phyloP scores from a whole-genome alignment of 2,329 filamentous ascomycete genomes.

The Penicillium sp. region DNA sequence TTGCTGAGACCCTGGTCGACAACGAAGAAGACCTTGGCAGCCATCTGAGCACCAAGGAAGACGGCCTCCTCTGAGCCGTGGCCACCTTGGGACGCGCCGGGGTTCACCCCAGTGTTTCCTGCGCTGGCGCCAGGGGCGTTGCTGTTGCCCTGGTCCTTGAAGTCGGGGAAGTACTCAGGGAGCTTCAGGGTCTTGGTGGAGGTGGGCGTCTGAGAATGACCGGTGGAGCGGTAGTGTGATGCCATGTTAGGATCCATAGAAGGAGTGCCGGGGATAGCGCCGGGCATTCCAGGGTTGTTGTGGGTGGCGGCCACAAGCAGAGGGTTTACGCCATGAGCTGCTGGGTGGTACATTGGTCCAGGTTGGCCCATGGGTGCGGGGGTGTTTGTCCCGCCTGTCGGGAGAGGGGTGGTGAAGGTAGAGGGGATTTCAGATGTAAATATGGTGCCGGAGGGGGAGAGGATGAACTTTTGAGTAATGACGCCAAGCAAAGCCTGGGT shows the following conservation, averaged over 20 bases:
- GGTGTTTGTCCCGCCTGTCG: constrained; percentile 89
- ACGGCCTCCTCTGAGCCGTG: constrained; percentile 73
- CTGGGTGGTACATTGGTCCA: constrained; percentile 58
- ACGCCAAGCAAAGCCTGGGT: constrained; percentile 83
- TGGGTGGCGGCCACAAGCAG: constrained; percentile 84
- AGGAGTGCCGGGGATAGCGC: constrained; percentile 35
- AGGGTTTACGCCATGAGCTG: constrained; percentile 72
- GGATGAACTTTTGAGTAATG: constrained; percentile 77
- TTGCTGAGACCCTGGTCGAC: constrained; percentile 67
- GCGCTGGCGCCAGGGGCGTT: constrained; percentile 35
- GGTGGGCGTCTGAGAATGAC: constrained; percentile 75
- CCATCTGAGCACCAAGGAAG: constrained; percentile 86
- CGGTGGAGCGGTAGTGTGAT: constrained; percentile 57
- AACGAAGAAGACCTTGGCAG: constrained; percentile 73
- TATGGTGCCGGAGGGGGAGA: constrained; percentile 92
- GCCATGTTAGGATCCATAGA: constrained; percentile 36
- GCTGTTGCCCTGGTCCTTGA: constrained; percentile 68
- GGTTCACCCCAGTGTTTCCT: constrained; percentile 33
- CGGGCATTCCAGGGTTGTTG: constrained; percentile 42
- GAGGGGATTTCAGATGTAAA: constrained; percentile 97
- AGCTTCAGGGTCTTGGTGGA: constrained; percentile 76
- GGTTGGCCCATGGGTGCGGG: constrained; percentile 53
- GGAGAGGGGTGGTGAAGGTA: constrained; percentile 85
- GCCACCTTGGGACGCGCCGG: constrained; percentile 31
- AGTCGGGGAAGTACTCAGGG: constrained; percentile 86